These are phyloP conservation scores for Leishmania braziliensis DNA, from an alignment of 208 protist species.

Conservation along the genomic window DNA sequence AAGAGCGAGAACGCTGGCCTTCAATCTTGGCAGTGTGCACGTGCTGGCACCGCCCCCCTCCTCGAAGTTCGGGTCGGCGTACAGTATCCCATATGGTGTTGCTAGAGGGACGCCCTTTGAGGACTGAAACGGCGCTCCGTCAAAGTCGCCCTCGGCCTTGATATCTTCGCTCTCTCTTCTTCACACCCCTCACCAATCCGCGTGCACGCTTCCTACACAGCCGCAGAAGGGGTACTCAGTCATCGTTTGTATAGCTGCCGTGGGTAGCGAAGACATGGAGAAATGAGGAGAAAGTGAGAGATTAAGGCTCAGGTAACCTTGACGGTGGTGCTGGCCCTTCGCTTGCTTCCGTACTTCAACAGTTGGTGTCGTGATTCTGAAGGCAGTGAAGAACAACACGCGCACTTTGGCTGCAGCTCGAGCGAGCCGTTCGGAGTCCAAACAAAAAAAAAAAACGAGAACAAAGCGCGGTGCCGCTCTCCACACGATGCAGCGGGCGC, in stretches of 20 bases:
- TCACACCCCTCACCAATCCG: not conserved
- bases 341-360: not conserved
- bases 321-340: not conserved
- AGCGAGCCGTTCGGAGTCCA: too few relatives aligned
- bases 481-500: conserved; percentile 1
- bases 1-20: too few relatives aligned
- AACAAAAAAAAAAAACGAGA: not conserved
- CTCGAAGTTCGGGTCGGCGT: not conserved
- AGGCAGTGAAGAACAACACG: not conserved
- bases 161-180: not conserved
- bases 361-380: not conserved
- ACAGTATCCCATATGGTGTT: not conserved
- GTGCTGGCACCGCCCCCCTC: not conserved
- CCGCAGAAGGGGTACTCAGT: not conserved
- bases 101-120: not conserved
- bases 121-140: not conserved
- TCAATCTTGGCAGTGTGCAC: not conserved
- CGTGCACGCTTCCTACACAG: not conserved
- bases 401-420: not conserved
- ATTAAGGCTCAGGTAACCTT: not conserved
- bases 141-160: not conserved
- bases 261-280: not conserved
- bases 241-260: not conserved
- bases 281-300: not conserved
- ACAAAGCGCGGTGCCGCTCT: not conserved